A percentile compares a stretch with the other conserved stretches of the same genome.
These are phyloP conservation scores for Dactylellina haptotyla DNA, from an alignment of 2,329 filamentous ascomycete genomes.

Conservation along the genomic window DNA sequence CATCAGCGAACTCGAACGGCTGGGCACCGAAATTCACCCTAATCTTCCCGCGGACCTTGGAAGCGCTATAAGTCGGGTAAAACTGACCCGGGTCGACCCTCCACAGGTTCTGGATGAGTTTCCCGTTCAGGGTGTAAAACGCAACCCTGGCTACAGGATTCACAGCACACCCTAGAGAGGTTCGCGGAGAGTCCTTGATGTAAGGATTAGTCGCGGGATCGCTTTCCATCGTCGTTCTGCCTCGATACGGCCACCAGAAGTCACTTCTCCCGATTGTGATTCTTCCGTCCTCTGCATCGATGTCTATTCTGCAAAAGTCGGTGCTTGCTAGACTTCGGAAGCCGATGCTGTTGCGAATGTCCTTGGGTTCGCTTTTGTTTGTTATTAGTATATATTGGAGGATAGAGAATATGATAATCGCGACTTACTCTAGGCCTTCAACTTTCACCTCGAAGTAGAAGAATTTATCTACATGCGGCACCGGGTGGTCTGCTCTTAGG, in stretches of 20 bases:
- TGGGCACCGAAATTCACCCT: constrained; percentile 25
- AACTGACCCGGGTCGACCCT: not conserved
- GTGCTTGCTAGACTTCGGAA: not conserved
- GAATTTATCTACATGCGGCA: not conserved
- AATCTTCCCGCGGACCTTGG: not conserved
- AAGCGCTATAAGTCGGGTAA: not conserved
- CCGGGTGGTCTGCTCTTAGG: constrained; percentile 5
- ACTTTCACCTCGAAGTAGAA: constrained; percentile 34
- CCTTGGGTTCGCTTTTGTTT: not conserved
- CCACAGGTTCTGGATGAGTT: not conserved
- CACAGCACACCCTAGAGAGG: constrained; percentile 8
- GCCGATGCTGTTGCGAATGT: not conserved
- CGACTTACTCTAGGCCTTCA: not conserved
- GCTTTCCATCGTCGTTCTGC: no score
- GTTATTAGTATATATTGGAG: no score
- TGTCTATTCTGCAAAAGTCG: not conserved
- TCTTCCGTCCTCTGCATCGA: not conserved
- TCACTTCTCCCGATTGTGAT: no score
- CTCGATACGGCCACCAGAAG: no score
- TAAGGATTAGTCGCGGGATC: not conserved
- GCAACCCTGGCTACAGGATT: not conserved
- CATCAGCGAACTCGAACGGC: constrained; percentile 15
- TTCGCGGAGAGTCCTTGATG: not conserved
- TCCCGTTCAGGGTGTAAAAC: constrained; percentile 17
- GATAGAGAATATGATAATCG: no score